Evolutionary conservation across 2,329 filamentous ascomycete genomes (phyloP), one percentile per base, ranked within the genome.

Genomic region (Fusarium torulosum): DNA sequence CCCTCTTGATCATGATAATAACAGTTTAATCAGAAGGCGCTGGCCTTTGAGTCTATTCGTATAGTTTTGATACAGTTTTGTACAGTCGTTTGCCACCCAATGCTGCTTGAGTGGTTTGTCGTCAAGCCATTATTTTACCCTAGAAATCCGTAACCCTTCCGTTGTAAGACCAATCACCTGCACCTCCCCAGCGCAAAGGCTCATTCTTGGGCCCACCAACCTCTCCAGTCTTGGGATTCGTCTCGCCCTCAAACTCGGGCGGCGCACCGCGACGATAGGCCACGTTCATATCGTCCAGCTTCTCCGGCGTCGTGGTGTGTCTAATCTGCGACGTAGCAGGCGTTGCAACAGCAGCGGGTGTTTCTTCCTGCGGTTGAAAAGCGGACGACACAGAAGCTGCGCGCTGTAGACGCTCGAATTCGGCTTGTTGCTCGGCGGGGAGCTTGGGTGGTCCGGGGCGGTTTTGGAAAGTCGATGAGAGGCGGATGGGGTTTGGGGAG

Each of bases 171-270:
- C 94, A 99, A 73, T 90, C 88, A 1, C 92, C 90, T 0, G 74
- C 77, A 19, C 85, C 83, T 1, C 94, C 94, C 95, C 95, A 97
- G 72, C 94, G 83, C 76, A 98, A 76, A 51, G 96, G 96, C 80
- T 99, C 95, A 76, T 97, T 98, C 88, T 98, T 99, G 7, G 96
- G 96, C 1, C 96, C 96, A 7, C 96, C 96, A 13, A 97, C 88
- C 84, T 99, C 96, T 23, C 96, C 96, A 2, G 96, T 99, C 83
- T 90, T 91, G 4, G 96, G 96, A 78, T 99, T 98, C 55, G 84
- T 85, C 53, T 98, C 94, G 59, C 96, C 96, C 71, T 95, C 90
- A 74, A 99, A 99, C 81, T 98, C 95, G 3, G 96, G 94, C 74
- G 90, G 87, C 42, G 94, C 91, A 35, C 95, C 95, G 67, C 89